Conservation (phyloP, 2,329 filamentous ascomycete species). For the Thielaviopsis euricoi region DNA sequence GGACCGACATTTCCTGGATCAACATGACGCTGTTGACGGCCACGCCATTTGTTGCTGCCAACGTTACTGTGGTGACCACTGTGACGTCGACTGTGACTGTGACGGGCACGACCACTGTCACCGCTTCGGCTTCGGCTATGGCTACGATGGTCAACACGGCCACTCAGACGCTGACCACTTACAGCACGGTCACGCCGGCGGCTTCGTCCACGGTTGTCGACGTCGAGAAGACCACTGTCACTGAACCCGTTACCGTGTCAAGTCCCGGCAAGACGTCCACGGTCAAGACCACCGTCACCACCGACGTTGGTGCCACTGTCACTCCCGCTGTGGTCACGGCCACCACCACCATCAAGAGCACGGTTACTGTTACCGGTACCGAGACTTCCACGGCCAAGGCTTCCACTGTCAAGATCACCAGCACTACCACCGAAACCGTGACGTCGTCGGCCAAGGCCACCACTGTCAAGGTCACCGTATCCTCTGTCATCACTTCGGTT, state of each 20-base stretch:
- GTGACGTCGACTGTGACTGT: not conserved
- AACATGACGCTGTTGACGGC: not conserved
- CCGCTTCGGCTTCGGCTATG: not conserved
- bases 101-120: not conserved
- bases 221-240: not conserved
- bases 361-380: not conserved
- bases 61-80: not conserved
- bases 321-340: not conserved
- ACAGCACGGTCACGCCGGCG: not conserved
- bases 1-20: slow-evolving; percentile 1
- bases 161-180: not conserved
- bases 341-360: not conserved
- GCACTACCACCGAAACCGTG: not conserved
- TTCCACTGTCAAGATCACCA: slow-evolving; percentile 1
- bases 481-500: not conserved
- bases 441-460: not conserved
- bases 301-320: not conserved
- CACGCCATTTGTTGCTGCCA: slow-evolving; percentile 1
- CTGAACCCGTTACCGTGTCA: not conserved
- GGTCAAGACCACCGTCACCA: not conserved
- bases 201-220: not conserved
- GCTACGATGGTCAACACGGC: not conserved
- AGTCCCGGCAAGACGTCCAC: not conserved
- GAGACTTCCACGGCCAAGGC: not conserved
- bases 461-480: not conserved